Percentiles rank a stretch among this genome's conserved stretches.
These are phyloP conservation scores for Annona squamosa DNA, from an alignment of 164 flowering plant genomes.

Conservation along the genomic window DNA sequence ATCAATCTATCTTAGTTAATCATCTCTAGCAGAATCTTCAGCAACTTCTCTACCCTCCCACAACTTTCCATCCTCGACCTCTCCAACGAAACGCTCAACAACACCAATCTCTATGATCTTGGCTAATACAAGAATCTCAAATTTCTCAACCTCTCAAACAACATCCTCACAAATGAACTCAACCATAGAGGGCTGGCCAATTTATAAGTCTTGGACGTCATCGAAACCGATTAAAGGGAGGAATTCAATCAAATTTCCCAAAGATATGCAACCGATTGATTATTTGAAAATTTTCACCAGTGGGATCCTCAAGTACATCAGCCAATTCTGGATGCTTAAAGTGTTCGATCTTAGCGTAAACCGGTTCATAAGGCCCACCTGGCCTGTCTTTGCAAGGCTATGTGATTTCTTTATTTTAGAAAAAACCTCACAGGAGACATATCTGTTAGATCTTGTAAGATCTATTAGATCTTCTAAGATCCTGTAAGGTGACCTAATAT, in stretches of 20 bases:
- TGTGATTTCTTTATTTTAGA: slow-evolving; percentile 45
- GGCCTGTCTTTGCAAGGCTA: slow-evolving; percentile 46
- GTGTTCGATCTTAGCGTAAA: slow-evolving; percentile 67
- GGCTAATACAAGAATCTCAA: slow-evolving; percentile 37
- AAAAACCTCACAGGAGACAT: slow-evolving; percentile 44
- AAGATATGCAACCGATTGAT: slow-evolving; percentile 39
- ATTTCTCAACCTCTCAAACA: slow-evolving; percentile 64
- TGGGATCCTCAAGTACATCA: slow-evolving; percentile 32
- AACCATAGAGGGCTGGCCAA: slow-evolving; percentile 42
- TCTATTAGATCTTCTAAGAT: too few relatives aligned
- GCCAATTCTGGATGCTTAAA: slow-evolving; percentile 41
- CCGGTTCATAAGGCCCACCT: slow-evolving; percentile 41
- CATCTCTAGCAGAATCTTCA: slow-evolving; percentile 40
- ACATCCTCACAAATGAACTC: slow-evolving; percentile 44
- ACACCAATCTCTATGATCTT: slow-evolving; percentile 47
- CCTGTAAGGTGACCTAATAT: too few relatives aligned
- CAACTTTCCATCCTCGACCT: slow-evolving; percentile 53
- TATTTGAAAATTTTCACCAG: slow-evolving; percentile 51
- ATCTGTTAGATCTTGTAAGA: neutral
- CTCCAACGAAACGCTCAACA: slow-evolving; percentile 55
- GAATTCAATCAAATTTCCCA: slow-evolving; percentile 37
- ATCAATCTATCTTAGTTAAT: slow-evolving; percentile 32
- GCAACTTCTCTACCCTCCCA: slow-evolving; percentile 59
- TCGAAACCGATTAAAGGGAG: slow-evolving; percentile 45
- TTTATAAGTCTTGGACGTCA: slow-evolving; percentile 57